Evolutionary conservation across 345 rosid genomes (phyloP), one percentile per base, ranked within the genome.

Genomic region (Syzygium oleosum): DNA sequence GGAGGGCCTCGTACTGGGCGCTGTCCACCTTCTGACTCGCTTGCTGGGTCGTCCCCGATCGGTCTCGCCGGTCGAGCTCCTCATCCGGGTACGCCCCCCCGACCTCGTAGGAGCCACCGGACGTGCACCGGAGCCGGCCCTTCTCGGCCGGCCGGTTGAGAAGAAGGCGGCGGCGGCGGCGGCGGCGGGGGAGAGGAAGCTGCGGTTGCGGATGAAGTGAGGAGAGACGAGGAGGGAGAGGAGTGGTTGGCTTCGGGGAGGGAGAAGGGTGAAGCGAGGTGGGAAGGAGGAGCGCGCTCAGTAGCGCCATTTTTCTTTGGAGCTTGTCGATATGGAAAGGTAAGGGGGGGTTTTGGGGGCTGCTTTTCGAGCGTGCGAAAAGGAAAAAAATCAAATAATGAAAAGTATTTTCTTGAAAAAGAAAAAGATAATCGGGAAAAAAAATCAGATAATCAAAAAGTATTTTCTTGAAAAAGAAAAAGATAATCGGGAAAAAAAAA

Each of bases 81-180:
- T 89, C 94, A 38, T 94, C 94, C 22, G 94, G 87, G 84, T 91
- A 97, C 58, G 96, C 94, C 3, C 96, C 98, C 49, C 95, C 98
- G 51, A 93, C 97, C 77, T 93, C 98, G 86, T 93, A 94, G 80
- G 93, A 88, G 53, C 83, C 22, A 22, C 83, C 23, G 11, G 49
- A 73, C 46, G 83, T 38, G 13, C 79, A 34, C 79, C 79, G 41
- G 34, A 68, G 46, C 83, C 83, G 83, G 41, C 46, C 34, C 83
- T 21, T 38, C 49, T 73, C 41, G 49, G 83, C 25, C 83, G 49
- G 83, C 41, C 83, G 49, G 27, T 19, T 12, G 84, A 61, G 38
- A 59, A 78, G 86, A 63, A 53, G 49, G 34, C 51, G 85, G 34
- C 29, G 85, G 43, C 56, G 41, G 43, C 56, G 41, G 31, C 58